Evolutionary conservation across 352 stramenopile genomes (phyloP).

Genomic region (Globisporangium yorkense): DNA sequence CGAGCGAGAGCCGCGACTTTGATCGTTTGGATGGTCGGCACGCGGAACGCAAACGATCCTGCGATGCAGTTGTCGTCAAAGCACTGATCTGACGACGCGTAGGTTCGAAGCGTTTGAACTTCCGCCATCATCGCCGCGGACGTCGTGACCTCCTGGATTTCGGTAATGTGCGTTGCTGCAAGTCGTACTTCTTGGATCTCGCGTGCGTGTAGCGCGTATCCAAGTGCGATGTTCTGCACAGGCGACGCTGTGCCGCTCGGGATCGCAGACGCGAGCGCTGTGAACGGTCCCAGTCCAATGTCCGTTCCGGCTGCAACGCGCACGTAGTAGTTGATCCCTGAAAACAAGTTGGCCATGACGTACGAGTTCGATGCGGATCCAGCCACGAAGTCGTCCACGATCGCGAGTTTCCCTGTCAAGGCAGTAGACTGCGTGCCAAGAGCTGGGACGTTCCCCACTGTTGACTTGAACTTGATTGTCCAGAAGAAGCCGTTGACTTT

Average conservation of each 20-base stretch:
- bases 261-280: slow-evolving; percentile 23
- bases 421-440: slow-evolving; percentile 23
- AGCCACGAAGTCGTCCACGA: slow-evolving; percentile 36
- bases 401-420: slow-evolving; percentile 22
- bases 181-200: slow-evolving; percentile 72
- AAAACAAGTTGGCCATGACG: slow-evolving; percentile 39
- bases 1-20: slow-evolving; percentile 38
- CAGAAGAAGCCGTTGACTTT: slow-evolving; percentile 79
- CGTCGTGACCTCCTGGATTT: slow-evolving; percentile 66
- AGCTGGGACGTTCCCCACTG: slow-evolving; percentile 53
- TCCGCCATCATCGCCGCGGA: slow-evolving; percentile 55
- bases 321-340: slow-evolving; percentile 66
- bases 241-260: slow-evolving; percentile 39
- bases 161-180: slow-evolving; percentile 55
- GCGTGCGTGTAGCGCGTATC: slow-evolving; percentile 45
- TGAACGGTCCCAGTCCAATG: slow-evolving; percentile 47
- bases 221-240: slow-evolving; percentile 47
- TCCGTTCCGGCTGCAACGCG: slow-evolving; percentile 54
- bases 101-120: slow-evolving; percentile 68
- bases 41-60: slow-evolving; percentile 54
- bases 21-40: slow-evolving; percentile 74
- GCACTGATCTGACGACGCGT: slow-evolving; percentile 33
- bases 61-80: slow-evolving; percentile 39
- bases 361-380: slow-evolving; percentile 33
- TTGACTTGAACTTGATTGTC: slow-evolving; percentile 79